Conservation (phyloP, 2,329 filamentous ascomycete species). For the Graphilbum fragrans region DNA sequence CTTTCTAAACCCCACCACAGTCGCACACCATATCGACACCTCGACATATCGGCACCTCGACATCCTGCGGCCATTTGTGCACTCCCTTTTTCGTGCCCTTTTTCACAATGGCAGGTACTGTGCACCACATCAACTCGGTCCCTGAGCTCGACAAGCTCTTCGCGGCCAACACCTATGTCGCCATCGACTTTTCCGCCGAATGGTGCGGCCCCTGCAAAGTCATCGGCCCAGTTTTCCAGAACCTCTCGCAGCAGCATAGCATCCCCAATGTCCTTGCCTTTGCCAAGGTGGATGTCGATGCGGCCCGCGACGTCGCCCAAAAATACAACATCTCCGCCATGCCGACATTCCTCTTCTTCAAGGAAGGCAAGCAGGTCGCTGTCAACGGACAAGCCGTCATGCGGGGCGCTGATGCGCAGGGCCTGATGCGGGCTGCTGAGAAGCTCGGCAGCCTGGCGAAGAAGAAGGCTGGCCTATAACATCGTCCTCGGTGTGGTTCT, state of each 20-base stretch:
- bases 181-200: slow-evolving; percentile 43
- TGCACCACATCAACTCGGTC: slow-evolving; percentile 28
- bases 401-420: slow-evolving; percentile 13
- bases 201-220: slow-evolving; percentile 49
- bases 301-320: slow-evolving; percentile 33
- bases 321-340: slow-evolving; percentile 40
- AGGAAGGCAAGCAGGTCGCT: slow-evolving; percentile 33
- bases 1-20: too few relatives aligned
- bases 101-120: slow-evolving; percentile 1
- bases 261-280: slow-evolving; percentile 33
- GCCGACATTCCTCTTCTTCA: slow-evolving; percentile 50
- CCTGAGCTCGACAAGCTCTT: slow-evolving; percentile 37
- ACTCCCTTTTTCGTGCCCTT: background rate
- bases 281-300: slow-evolving; percentile 47
- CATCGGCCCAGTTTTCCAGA: slow-evolving; percentile 40
- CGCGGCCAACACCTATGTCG: slow-evolving; percentile 34
- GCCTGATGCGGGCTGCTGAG: slow-evolving; percentile 6
- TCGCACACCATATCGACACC: too few relatives aligned
- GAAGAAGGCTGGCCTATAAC: background rate
- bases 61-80: too few relatives aligned
- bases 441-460: slow-evolving; percentile 9
- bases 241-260: slow-evolving; percentile 28
- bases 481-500: too few relatives aligned
- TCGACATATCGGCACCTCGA: too few relatives aligned
- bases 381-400: slow-evolving; percentile 15